These are phyloP conservation scores for Phytophthora constricta DNA, from an alignment of 352 stramenopile genomes.

Conservation along the genomic window DNA sequence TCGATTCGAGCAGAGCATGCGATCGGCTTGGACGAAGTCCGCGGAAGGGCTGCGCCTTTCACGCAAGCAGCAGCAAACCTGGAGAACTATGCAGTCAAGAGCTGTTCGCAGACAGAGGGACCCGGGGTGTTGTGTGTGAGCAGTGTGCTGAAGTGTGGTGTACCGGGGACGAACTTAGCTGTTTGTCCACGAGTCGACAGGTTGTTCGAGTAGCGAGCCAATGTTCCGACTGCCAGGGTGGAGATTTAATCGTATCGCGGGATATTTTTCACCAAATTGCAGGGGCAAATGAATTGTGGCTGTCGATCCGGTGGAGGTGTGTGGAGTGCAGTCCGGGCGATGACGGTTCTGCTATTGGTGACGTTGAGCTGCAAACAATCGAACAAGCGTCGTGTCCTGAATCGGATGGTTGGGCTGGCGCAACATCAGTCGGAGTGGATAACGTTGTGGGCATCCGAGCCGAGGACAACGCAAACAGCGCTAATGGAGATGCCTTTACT, in stretches of 20 bases:
- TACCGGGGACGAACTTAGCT: slow-evolving; percentile 6
- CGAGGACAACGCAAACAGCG: neutral
- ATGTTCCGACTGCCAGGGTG: slow-evolving; percentile 12
- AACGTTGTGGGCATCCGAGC: neutral
- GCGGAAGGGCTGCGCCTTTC: slow-evolving; percentile 5
- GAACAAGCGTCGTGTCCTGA: slow-evolving; percentile 1
- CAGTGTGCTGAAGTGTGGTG: slow-evolving; percentile 39
- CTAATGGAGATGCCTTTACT: neutral
- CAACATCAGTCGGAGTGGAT: neutral
- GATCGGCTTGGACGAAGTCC: slow-evolving; percentile 8
- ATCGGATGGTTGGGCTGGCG: neutral
- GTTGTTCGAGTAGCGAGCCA: slow-evolving; percentile 25
- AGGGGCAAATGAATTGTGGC: neutral
- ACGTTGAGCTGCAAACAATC: neutral
- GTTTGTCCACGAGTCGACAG: slow-evolving; percentile 1
- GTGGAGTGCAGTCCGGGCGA: slow-evolving; percentile 14
- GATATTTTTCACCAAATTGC: slow-evolving; percentile 8
- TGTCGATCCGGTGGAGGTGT: slow-evolving; percentile 34
- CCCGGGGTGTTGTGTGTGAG: slow-evolving; percentile 6
- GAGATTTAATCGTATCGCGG: slow-evolving; percentile 25
- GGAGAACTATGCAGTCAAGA: slow-evolving; percentile 20
- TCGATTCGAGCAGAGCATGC: neutral
- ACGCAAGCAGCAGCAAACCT: neutral
- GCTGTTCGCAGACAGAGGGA: slow-evolving; percentile 13
- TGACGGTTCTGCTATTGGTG: neutral